Evolutionary conservation across 305 asterid genomes (phyloP).

Genomic region (Petunia hybrid): DNA sequence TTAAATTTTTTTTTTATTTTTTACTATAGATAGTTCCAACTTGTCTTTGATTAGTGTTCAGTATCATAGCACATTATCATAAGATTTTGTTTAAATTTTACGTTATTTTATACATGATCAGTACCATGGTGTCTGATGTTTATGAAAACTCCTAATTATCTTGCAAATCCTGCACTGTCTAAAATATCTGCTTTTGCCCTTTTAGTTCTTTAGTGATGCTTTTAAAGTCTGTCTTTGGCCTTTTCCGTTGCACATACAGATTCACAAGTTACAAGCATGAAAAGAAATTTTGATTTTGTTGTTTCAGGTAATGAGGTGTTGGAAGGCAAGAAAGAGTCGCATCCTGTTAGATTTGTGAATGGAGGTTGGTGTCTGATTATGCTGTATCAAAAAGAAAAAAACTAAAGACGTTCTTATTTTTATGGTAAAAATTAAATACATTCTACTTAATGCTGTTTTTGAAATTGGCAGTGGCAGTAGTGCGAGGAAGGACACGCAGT

Average conservation of each 20-base stretch:
- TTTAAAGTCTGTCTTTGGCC: conserved; percentile 3
- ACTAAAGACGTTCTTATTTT: neutral
- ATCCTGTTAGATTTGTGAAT: conserved; percentile 73
- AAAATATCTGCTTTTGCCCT: conserved; percentile 16
- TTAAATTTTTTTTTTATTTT: too few species aligned
- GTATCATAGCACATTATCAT: neutral
- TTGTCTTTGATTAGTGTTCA: neutral
- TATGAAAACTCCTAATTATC: conserved; percentile 8
- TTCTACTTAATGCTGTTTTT: conserved; percentile 39
- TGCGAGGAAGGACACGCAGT: conserved; percentile 92
- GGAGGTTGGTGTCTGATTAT: conserved; percentile 70
- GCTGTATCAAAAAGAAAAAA: conserved; percentile 14
- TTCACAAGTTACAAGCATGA: conserved; percentile 16
- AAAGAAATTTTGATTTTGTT: conserved; percentile 33
- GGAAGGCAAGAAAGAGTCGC: conserved; percentile 54
- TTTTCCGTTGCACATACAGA: neutral
- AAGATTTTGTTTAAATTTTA: neutral
- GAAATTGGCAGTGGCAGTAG: conserved; percentile 70
- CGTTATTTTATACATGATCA: neutral
- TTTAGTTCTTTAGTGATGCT: conserved; percentile 5
- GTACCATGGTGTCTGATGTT: conserved; percentile 3
- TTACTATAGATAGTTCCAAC: neutral
- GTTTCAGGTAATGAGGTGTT: conserved; percentile 58
- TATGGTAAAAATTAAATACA: conserved; percentile 19
- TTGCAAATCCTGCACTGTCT: neutral